These are phyloP conservation scores for Aspergillus nanangensis DNA, from an alignment of 495 filamentous ascomycete species.

Conservation along the genomic window DNA sequence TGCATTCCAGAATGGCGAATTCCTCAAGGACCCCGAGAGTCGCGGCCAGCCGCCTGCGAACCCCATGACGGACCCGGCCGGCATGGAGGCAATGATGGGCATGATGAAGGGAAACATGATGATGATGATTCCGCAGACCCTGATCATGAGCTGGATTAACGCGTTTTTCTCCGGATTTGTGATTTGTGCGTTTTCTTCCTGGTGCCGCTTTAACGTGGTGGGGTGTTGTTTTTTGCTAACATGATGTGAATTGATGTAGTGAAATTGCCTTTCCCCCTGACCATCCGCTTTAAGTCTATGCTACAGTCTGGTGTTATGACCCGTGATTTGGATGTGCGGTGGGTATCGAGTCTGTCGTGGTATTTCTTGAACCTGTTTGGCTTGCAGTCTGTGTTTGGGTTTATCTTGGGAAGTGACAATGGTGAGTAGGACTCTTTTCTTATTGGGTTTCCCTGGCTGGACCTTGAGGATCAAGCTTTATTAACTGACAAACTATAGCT, in stretches of 20 bases:
- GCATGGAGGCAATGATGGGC: slow-evolving; percentile 99
- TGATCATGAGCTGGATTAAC: slow-evolving; percentile 99
- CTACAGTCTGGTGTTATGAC: slow-evolving; percentile 94
- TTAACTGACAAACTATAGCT: slow-evolving; percentile 47
- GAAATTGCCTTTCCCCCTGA: slow-evolving; percentile 97
- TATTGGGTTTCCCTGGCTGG: background rate
- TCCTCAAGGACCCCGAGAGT: slow-evolving; percentile 81
- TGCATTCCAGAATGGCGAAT: slow-evolving; percentile 77
- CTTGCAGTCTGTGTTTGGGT: slow-evolving; percentile 95
- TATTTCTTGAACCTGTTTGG: slow-evolving; percentile 98
- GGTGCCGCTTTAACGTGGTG: background rate
- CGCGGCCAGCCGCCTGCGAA: slow-evolving; percentile 86
- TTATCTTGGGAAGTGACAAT: slow-evolving; percentile 92
- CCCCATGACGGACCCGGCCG: slow-evolving; percentile 93
- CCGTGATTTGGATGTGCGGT: slow-evolving; percentile 90
- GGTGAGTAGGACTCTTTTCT: slow-evolving; percentile 49
- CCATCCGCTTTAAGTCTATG: slow-evolving; percentile 99
- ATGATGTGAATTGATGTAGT: slow-evolving; percentile 48
- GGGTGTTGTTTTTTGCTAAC: background rate
- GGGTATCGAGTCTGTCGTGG: slow-evolving; percentile 98
- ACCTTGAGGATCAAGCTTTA: too few relatives aligned
- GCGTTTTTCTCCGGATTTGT: slow-evolving; percentile 98
- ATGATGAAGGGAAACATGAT: slow-evolving; percentile 99
- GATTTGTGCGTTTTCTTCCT: slow-evolving; percentile 61
- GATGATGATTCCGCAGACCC: slow-evolving; percentile 97